Conservation (phyloP, 805 yeast genomes). For the Saccharomyces paradoxus region DNA sequence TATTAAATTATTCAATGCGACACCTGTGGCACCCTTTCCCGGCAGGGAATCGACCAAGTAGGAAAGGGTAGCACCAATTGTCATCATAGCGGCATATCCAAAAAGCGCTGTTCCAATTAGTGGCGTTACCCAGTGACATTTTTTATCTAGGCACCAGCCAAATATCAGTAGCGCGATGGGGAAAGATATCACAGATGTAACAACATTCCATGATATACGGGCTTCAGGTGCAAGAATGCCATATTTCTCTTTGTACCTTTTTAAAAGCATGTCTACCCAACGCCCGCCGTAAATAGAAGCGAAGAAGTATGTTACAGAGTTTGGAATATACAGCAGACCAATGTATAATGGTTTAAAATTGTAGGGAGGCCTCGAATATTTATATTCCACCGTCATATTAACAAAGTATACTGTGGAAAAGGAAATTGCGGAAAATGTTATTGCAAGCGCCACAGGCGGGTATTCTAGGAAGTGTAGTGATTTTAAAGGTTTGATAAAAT, state of each 20-base stretch:
- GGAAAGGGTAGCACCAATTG: conserved; percentile 72
- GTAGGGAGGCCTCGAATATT: conserved; percentile 59
- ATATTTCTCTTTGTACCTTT: conserved; percentile 46
- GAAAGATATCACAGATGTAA: conserved; percentile 51
- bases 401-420: conserved; percentile 65
- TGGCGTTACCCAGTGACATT: conserved; percentile 70
- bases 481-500: conserved; percentile 50
- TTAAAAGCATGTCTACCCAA: conserved; percentile 62
- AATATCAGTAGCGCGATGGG: conserved; percentile 63
- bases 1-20: conserved; percentile 70
- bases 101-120: conserved; percentile 72
- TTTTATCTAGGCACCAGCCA: conserved; percentile 72
- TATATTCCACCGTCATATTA: conserved; percentile 63
- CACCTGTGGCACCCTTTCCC: conserved; percentile 83
- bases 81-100: conserved; percentile 78
- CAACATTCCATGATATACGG: conserved; percentile 66
- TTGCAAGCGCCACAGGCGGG: conserved; percentile 67
- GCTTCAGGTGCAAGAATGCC: conserved; percentile 71
- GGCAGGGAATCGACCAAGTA: conserved; percentile 79
- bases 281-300: conserved; percentile 77
- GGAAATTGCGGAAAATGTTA: conserved; percentile 59
- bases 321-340: conserved; percentile 76
- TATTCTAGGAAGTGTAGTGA: conserved; percentile 52
- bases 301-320: conserved; percentile 65
- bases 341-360: conserved; percentile 55